Evolutionary conservation across 345 rosid species (phyloP).

Genomic region (Nephelium lappaceum): DNA sequence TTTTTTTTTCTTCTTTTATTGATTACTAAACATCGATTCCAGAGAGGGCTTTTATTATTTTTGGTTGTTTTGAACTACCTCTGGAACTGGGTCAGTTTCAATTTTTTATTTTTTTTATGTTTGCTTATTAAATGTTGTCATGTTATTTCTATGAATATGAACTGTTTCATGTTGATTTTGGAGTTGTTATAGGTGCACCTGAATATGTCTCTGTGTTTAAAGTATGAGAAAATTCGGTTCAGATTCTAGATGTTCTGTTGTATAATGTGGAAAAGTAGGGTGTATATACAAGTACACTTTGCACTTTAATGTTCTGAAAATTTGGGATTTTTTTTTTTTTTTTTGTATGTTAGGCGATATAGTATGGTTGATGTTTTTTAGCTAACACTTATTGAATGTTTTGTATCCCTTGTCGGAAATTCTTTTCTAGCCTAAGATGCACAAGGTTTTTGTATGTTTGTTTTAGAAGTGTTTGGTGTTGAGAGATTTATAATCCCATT

Average conservation of each 20-base stretch:
- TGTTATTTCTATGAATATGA: not conserved
- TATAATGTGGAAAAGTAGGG: not conserved
- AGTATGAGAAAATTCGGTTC: not conserved
- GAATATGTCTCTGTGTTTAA: not conserved
- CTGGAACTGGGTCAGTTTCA: not conserved
- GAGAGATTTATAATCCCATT: not conserved
- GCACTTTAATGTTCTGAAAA: not conserved
- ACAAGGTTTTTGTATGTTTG: not conserved
- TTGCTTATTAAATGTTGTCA: not conserved
- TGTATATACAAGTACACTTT: not conserved
- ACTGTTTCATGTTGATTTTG: not conserved
- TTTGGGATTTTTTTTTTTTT: no score
- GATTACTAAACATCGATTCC: not conserved
- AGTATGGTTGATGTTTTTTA: no score
- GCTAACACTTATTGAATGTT: not conserved
- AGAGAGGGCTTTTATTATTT: not conserved
- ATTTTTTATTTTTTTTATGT: not conserved
- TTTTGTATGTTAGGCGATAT: not conserved
- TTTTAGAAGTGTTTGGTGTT: not conserved
- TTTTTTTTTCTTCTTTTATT: not conserved
- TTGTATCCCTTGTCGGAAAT: not conserved
- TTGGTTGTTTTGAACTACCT: not conserved
- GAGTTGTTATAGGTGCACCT: not conserved
- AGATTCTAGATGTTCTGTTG: not conserved
- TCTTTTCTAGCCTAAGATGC: not conserved